A percentile compares a stretch with the other conserved stretches of the same genome.
Evolutionary conservation across 116 monocot species (phyloP).

Genomic region (Trichopus zeylanicus): DNA sequence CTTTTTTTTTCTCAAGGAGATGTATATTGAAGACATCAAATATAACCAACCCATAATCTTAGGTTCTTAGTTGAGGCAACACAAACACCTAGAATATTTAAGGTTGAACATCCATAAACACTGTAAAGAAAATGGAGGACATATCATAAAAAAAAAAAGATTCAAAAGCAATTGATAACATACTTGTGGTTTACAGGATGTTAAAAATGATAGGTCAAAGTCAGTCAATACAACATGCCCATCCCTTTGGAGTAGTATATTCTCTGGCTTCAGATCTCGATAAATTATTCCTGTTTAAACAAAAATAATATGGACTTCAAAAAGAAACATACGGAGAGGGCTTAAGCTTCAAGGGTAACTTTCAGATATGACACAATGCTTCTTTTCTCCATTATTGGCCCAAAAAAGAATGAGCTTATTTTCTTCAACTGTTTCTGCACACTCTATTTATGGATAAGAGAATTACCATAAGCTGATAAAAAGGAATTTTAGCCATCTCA

Average conservation of each 20-base stretch:
- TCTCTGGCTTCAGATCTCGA: conserved; percentile 95
- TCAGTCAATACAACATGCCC: conserved; percentile 82
- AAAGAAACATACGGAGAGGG: not conserved
- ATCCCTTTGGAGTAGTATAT: conserved; percentile 87
- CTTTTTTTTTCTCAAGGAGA: too few species aligned
- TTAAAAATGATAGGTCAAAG: conserved; percentile 88
- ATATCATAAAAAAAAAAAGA: not conserved
- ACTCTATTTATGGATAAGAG: too few species aligned
- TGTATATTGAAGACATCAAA: too few species aligned
- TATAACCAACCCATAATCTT: too few species aligned
- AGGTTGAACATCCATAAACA: not conserved
- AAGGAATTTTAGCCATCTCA: too few species aligned
- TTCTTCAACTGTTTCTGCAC: too few species aligned
- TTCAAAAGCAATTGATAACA: conserved; percentile 1
- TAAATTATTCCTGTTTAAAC: conserved; percentile 74
- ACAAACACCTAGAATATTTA: not conserved
- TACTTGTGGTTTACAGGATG: conserved; percentile 81
- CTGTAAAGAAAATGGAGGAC: not conserved
- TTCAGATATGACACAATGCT: too few species aligned
- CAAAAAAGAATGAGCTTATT: too few species aligned
- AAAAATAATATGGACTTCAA: not conserved
- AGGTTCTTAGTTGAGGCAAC: too few species aligned
- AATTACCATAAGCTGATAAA: too few species aligned
- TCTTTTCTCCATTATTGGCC: too few species aligned
- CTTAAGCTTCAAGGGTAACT: too few species aligned